phyloP scores from a whole-genome alignment of 805 yeast species.

The Barnettozyma californica region DNA sequence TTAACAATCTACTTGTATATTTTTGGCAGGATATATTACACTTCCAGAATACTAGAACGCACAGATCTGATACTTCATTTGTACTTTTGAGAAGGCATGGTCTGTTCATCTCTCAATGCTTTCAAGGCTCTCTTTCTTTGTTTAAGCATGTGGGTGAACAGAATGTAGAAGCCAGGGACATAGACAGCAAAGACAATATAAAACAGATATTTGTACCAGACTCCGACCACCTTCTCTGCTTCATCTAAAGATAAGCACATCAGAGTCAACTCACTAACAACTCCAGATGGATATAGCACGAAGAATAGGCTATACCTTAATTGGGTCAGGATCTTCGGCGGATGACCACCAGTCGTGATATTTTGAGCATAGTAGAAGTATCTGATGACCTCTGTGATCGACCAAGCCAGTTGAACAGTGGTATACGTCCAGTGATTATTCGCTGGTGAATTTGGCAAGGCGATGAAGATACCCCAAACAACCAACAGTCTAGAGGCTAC shows the following conservation, averaged over 20 bases:
- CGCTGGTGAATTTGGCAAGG: conserved; percentile 71
- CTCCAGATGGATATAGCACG: conserved; percentile 87
- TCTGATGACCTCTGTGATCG: conserved; percentile 87
- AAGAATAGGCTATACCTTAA: conserved; percentile 80
- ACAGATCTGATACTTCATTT: not conserved
- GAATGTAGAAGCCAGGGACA: conserved; percentile 80
- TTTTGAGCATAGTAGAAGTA: conserved; percentile 82
- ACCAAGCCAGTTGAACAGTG: conserved; percentile 78
- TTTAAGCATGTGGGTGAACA: conserved; percentile 82
- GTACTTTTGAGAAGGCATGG: not conserved
- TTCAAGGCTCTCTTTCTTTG: conserved; percentile 80
- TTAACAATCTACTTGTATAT: too few relatives aligned
- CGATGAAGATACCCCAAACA: conserved; percentile 74
- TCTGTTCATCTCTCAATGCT: conserved; percentile 20
- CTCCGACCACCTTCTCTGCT: conserved; percentile 51
- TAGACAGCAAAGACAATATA: conserved; percentile 58
- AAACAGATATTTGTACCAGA: conserved; percentile 49
- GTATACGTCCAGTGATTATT: conserved; percentile 53
- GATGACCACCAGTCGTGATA: conserved; percentile 42
- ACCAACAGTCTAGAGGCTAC: conserved; percentile 80
- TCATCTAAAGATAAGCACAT: conserved; percentile 65
- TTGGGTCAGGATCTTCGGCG: conserved; percentile 57
- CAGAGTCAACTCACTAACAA: conserved; percentile 73
- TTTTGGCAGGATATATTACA: not conserved
- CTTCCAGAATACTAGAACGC: not conserved